Conservation (phyloP, 2,329 filamentous ascomycete genomes). For the Colletotrichum filicis region DNA sequence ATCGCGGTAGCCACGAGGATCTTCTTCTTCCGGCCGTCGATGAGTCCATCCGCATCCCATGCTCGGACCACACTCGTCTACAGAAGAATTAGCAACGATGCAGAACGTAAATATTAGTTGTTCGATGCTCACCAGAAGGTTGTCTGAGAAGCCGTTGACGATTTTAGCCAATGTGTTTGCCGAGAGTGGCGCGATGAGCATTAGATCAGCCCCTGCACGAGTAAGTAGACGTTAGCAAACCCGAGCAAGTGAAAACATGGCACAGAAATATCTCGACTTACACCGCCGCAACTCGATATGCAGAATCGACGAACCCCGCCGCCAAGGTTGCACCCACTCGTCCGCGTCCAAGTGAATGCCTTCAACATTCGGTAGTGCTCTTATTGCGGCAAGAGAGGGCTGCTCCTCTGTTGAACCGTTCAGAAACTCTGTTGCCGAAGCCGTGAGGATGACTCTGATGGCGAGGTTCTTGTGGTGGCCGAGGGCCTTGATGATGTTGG, state of each 20-base stretch:
- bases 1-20: constrained; percentile 85
- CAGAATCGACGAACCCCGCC: constrained; percentile 80
- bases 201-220: constrained; percentile 75
- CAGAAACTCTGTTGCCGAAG: constrained; percentile 80
- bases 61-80: constrained; percentile 75
- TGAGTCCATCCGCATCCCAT: constrained; percentile 81
- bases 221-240: not conserved
- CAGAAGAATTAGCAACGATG: not conserved
- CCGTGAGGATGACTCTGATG: constrained; percentile 86
- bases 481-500: constrained; percentile 72
- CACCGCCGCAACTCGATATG: constrained; percentile 87
- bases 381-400: constrained; percentile 71
- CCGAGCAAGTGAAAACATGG: too few relatives aligned
- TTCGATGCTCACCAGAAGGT: constrained; percentile 65
- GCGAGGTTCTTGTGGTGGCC: constrained; percentile 67
- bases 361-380: constrained; percentile 76
- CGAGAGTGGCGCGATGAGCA: constrained; percentile 83
- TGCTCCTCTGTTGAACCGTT: constrained; percentile 81
- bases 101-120: not conserved
- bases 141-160: constrained; percentile 80
- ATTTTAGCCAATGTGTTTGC: constrained; percentile 92
- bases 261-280: not conserved
- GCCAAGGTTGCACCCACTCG: constrained; percentile 86
- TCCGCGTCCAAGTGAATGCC: constrained; percentile 85
- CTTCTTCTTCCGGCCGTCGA: constrained; percentile 69